Evolutionary conservation across 768 basidiomycete genomes (phyloP).

Genomic region (Macrolepiota fuliginosa): DNA sequence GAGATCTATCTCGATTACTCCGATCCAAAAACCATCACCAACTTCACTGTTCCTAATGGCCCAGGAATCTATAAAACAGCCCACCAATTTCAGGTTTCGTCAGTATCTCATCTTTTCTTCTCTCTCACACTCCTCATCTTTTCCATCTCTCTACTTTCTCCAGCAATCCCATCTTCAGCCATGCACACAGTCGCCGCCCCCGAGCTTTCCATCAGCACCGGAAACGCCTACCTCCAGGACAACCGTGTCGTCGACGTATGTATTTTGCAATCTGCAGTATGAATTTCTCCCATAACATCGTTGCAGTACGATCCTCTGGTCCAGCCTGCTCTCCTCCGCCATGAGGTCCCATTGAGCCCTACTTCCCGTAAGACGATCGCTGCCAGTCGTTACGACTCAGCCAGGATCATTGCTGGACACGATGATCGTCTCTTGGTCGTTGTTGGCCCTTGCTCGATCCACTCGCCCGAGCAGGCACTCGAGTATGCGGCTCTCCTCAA

Average conservation of each 20-base stretch:
- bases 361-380: conserved; percentile 76
- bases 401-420: conserved; percentile 76
- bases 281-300: conserved; percentile 9
- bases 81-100: conserved; percentile 27
- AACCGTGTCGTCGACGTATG: conserved; percentile 77
- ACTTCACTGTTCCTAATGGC: conserved; percentile 18
- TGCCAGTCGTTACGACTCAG: conserved; percentile 72
- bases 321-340: conserved; percentile 86
- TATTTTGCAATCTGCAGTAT: conserved; percentile 15
- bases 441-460: conserved; percentile 96
- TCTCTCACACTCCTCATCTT: conserved; percentile 18
- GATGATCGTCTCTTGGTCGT: conserved; percentile 88
- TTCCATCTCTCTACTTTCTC: background rate
- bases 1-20: conserved; percentile 11
- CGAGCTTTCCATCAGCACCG: conserved; percentile 63
- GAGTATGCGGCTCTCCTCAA: conserved; percentile 78
- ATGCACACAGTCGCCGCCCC: conserved; percentile 65
- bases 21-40: conserved; percentile 4
- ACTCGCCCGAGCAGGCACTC: conserved; percentile 81
- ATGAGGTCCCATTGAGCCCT: conserved; percentile 73
- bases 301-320: conserved; percentile 92
- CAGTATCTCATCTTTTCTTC: conserved; percentile 17
- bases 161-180: conserved; percentile 40
- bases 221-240: conserved; percentile 76
- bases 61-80: conserved; percentile 31